phyloP scores from a whole-genome alignment of 1,284 basidiomycete genomes.

The Ustilago vetiveriae region DNA sequence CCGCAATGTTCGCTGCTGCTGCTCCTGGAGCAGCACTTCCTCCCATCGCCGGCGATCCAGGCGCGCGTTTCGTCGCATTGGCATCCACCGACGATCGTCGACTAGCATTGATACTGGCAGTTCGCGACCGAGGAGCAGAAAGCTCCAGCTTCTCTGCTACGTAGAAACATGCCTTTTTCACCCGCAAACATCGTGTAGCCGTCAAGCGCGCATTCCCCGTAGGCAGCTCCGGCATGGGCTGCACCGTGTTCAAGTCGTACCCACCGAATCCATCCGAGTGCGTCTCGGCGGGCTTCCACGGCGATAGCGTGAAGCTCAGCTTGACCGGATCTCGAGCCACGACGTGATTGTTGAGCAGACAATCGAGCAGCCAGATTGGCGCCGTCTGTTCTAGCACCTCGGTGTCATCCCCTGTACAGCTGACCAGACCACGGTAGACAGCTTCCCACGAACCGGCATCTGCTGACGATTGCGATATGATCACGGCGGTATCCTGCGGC shows the following conservation, averaged over 20 bases:
- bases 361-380: constrained; percentile 90
- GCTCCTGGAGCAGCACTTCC: background rate
- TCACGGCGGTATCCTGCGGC: constrained; percentile 75
- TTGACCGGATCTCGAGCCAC: constrained; percentile 35
- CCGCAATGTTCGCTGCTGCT: background rate
- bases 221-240: constrained; percentile 37
- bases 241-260: constrained; percentile 12
- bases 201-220: constrained; percentile 84
- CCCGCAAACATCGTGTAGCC: constrained; percentile 83
- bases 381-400: constrained; percentile 78
- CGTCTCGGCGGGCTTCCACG: constrained; percentile 69
- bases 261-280: constrained; percentile 42
- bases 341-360: constrained; percentile 72
- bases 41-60: background rate
- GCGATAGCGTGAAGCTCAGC: constrained; percentile 82
- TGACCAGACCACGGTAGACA: constrained; percentile 77
- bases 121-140: constrained; percentile 22
- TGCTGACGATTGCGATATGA: constrained; percentile 83
- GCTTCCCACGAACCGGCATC: constrained; percentile 78
- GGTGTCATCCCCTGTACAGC: constrained; percentile 74
- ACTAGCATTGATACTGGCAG: constrained; percentile 40
- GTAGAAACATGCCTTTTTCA: constrained; percentile 83
- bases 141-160: constrained; percentile 88
- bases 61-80: background rate
- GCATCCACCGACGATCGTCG: constrained; percentile 31